Conservation (phyloP, 2,329 filamentous ascomycete species). For the Huntiella moniliformis region DNA sequence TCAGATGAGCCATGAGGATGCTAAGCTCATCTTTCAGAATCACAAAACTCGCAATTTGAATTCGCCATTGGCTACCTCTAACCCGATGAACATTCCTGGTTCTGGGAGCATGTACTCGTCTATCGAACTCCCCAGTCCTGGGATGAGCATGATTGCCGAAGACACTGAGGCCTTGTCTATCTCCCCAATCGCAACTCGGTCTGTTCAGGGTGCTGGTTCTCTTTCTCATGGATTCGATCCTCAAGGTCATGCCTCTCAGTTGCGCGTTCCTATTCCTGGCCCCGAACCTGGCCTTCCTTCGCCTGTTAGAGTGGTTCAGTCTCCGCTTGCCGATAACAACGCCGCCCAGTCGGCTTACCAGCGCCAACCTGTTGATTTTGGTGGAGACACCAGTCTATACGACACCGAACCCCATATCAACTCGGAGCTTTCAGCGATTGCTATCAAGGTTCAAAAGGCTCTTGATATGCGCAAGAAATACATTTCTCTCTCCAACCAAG, state of each 20-base stretch:
- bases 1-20: slow-evolving; percentile 82
- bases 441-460: slow-evolving; percentile 78
- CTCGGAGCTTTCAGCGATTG: slow-evolving; percentile 68
- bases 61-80: slow-evolving; percentile 3
- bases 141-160: slow-evolving; percentile 6
- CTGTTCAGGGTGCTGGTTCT: background rate
- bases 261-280: background rate
- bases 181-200: slow-evolving; percentile 5
- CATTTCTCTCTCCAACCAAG: slow-evolving; percentile 66
- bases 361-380: slow-evolving; percentile 8
- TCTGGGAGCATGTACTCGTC: background rate
- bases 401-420: slow-evolving; percentile 64
- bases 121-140: slow-evolving; percentile 5
- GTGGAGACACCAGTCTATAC: slow-evolving; percentile 29
- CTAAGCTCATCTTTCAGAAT: slow-evolving; percentile 81
- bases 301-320: background rate
- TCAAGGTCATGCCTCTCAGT: slow-evolving; percentile 1
- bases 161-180: slow-evolving; percentile 1
- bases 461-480: slow-evolving; percentile 78
- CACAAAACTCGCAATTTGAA: slow-evolving; percentile 9
- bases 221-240: slow-evolving; percentile 2
- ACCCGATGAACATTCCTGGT: slow-evolving; percentile 1
- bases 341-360: background rate
- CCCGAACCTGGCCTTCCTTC: background rate
- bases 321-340: slow-evolving; percentile 1